phyloP scores from a whole-genome alignment of 2,329 filamentous ascomycete species.

The Curvularia hawaiiensis region DNA sequence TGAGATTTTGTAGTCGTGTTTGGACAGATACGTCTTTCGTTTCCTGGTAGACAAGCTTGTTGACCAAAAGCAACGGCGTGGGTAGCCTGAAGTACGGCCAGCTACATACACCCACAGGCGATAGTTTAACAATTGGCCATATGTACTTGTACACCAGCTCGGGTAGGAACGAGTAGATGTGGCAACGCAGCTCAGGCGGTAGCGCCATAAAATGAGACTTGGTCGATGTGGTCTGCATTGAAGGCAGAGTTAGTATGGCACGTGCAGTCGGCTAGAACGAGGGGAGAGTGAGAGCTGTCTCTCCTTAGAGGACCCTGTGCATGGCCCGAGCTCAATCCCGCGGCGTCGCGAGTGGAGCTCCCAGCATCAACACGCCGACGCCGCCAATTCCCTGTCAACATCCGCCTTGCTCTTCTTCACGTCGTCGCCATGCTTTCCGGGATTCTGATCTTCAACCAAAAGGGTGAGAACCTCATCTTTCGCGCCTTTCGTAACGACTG shows the following conservation, averaged over 20 bases:
- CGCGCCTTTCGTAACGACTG: constrained; percentile 98
- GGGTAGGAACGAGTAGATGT: neutral
- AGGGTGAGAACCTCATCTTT: constrained; percentile 99
- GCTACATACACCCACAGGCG: neutral
- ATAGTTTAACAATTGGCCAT: neutral
- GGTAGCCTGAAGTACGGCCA: neutral
- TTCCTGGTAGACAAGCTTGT: neutral
- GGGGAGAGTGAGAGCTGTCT: neutral
- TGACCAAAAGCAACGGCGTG: neutral
- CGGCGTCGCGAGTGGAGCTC: constrained; percentile 18
- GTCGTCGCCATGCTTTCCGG: constrained; percentile 79
- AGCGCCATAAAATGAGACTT: neutral
- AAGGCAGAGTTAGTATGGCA: neutral
- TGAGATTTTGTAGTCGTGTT: neutral
- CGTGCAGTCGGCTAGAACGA: neutral
- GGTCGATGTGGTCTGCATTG: neutral
- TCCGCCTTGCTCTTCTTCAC: constrained; percentile 1
- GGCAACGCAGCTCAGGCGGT: neutral
- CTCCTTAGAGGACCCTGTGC: constrained; percentile 7
- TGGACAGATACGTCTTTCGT: neutral
- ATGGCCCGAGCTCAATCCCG: constrained; percentile 20
- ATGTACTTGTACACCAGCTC: constrained; percentile 1
- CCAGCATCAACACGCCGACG: constrained; percentile 14
- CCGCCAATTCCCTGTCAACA: constrained; percentile 14
- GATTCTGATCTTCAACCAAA: constrained; percentile 98